Evolutionary conservation across 2,329 filamentous ascomycete species (phyloP), one percentile per base, ranked within the genome.

Genomic region (Cladophialophora exuberans): DNA sequence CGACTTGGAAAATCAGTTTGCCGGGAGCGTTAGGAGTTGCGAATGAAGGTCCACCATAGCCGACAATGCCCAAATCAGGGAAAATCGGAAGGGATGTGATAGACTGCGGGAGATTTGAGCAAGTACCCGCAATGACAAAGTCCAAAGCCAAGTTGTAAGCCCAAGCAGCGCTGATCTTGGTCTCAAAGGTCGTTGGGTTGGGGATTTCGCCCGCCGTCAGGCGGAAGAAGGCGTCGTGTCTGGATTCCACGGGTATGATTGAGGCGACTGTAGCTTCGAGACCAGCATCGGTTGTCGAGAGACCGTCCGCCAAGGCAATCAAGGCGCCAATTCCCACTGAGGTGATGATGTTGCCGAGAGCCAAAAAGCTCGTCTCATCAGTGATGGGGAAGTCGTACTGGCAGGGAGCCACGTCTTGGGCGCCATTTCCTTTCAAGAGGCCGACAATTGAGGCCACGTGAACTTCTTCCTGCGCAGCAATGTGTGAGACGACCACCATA

Each of bases 271-370:
- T 63, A 7, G 62, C 60, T 7, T 65, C 54, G 13, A 68, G 49
- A 5, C 41, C 50, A 11, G 64, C 56, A 42, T 62, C 60, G 30
- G 66, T 63, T 41, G 65, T 58, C 5, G 61, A 59, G n/a, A 69
- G 51, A 9, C 57, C 55, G 20, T 53, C 44, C 18, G 51, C 58
- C 4, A 65, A 63, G 2, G 64, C 65, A 5, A 68, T 59, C 46
- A 67, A 64, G 39, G 63, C 64, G 15, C 66, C 65, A 31, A 68
- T 66, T 30, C 66, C 64, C 13, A 66, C 61, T 6, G 60, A 62
- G 5, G 64, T 67, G 46, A 70, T 65, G 57, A 68, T 67, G 44
- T 66, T 68, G 33, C 65, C 67, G 9, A 69, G 59, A 11, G 61
- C 60, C 43, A 69, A 61, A 55, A 70, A 69, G 47, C 58, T 62